phyloP scores from a whole-genome alignment of 2,329 filamentous ascomycete genomes.

The Exophiala xenobiotica region DNA sequence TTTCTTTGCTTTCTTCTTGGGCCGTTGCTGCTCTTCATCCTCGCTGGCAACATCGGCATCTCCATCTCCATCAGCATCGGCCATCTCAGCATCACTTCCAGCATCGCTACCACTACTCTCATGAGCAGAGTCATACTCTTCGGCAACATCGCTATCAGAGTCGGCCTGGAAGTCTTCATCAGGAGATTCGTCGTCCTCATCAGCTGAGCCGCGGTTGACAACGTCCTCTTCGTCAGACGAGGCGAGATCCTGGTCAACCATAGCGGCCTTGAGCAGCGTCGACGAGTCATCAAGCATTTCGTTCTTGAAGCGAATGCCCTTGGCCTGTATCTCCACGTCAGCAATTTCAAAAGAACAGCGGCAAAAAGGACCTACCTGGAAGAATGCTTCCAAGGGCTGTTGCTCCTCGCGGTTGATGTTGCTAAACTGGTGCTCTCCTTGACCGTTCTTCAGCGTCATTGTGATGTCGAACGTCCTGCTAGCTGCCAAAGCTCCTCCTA shows the following conservation, averaged over 20 bases:
- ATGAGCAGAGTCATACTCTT: slow-evolving; percentile 91
- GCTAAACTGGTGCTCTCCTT: slow-evolving; percentile 90
- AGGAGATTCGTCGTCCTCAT: slow-evolving; percentile 91
- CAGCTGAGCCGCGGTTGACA: slow-evolving; percentile 72
- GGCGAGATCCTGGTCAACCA: slow-evolving; percentile 77
- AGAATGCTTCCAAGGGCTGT: slow-evolving; percentile 93
- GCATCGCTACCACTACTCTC: slow-evolving; percentile 75
- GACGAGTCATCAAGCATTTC: slow-evolving; percentile 89
- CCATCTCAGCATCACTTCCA: slow-evolving; percentile 52
- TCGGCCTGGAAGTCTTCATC: slow-evolving; percentile 96
- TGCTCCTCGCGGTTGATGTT: slow-evolving; percentile 99
- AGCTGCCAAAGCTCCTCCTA: slow-evolving; percentile 88
- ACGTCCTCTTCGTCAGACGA: slow-evolving; percentile 37
- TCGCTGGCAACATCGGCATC: slow-evolving; percentile 43
- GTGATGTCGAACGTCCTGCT: slow-evolving; percentile 97
- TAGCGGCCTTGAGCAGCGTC: slow-evolving; percentile 70
- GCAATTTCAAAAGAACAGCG: not conserved
- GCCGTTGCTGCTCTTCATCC: slow-evolving; percentile 53
- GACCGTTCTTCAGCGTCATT: slow-evolving; percentile 82
- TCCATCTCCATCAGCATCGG: slow-evolving; percentile 44
- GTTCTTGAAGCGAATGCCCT: slow-evolving; percentile 94
- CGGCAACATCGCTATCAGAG: slow-evolving; percentile 90
- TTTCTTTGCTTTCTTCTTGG: slow-evolving; percentile 65
- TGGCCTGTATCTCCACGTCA: slow-evolving; percentile 51
- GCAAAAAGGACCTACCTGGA: slow-evolving; percentile 56